Evolutionary conservation across 305 asterid genomes (phyloP).

Genomic region (Fraxinus nigra): DNA sequence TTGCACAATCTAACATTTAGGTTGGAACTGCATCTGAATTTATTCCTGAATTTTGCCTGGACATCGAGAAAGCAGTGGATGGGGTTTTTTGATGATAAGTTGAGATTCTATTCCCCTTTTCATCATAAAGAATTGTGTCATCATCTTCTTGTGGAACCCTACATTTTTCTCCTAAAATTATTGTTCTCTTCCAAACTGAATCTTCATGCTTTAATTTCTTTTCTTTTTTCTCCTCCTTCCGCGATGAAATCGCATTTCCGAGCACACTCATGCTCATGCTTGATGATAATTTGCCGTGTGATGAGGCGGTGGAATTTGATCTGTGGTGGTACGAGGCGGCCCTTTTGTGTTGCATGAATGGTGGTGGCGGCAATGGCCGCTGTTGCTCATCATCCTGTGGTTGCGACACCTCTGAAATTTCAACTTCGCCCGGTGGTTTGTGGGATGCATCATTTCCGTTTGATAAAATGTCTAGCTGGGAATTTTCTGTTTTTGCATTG

Average conservation of each 20-base stretch:
- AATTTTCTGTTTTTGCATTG: slow-evolving; percentile 8
- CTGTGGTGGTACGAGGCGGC: slow-evolving; percentile 29
- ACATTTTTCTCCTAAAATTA: slow-evolving; percentile 49
- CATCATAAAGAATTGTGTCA: slow-evolving; percentile 35
- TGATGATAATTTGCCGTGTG: slow-evolving; percentile 19
- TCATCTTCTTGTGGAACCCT: slow-evolving; percentile 41
- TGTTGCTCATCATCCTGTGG: background rate
- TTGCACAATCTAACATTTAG: background rate
- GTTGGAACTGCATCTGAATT: slow-evolving; percentile 24
- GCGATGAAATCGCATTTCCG: slow-evolving; percentile 17
- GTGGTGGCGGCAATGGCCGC: slow-evolving; percentile 40
- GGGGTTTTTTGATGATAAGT: slow-evolving; percentile 33
- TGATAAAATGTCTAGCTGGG: background rate
- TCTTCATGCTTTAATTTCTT: slow-evolving; percentile 43
- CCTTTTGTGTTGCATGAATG: slow-evolving; percentile 18
- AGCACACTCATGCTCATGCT: slow-evolving; percentile 37
- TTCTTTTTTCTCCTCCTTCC: slow-evolving; percentile 15
- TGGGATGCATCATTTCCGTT: background rate
- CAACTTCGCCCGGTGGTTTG: background rate
- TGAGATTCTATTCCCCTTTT: slow-evolving; percentile 37
- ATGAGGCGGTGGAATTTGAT: slow-evolving; percentile 20
- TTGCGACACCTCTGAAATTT: background rate
- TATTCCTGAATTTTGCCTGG: slow-evolving; percentile 27
- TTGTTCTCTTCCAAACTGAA: slow-evolving; percentile 45
- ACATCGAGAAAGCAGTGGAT: slow-evolving; percentile 20